Evolutionary conservation across 2,329 filamentous ascomycete species (phyloP).

Genomic region (Aspergillus pseudoviridinutans): DNA sequence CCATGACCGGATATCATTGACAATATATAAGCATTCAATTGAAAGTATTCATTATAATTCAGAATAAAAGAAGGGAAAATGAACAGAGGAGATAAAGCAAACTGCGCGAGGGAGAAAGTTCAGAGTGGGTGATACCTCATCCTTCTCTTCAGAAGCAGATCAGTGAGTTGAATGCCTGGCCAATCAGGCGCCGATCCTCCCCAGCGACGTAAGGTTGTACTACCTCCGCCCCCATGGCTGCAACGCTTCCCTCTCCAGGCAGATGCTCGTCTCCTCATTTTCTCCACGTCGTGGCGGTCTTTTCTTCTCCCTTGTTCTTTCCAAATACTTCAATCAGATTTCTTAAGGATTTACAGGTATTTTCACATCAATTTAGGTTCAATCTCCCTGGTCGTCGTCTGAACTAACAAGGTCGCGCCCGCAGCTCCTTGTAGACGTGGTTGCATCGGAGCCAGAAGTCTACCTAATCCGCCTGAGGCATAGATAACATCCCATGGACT

Average conservation of each 20-base stretch:
- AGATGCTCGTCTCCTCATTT: slow-evolving; percentile 2
- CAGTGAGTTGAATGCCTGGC: slow-evolving; percentile 15
- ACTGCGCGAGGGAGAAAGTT: slow-evolving; percentile 8
- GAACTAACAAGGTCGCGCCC: slow-evolving; percentile 10
- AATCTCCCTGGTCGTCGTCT: not conserved
- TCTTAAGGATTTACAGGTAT: slow-evolving; percentile 14
- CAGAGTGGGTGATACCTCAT: not conserved
- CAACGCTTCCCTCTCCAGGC: not conserved
- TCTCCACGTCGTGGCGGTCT: not conserved
- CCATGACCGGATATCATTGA: slow-evolving; percentile 19
- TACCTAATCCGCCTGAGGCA: slow-evolving; percentile 4
- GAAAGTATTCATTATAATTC: not conserved
- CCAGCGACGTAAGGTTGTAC: slow-evolving; percentile 13
- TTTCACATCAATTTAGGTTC: not conserved
- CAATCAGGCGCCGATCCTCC: slow-evolving; percentile 14
- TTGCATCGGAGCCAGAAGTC: slow-evolving; percentile 12
- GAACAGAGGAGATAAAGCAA: not conserved
- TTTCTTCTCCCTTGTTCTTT: not conserved
- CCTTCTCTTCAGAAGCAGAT: not conserved
- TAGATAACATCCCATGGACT: slow-evolving; percentile 54
- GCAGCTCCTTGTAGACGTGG: slow-evolving; percentile 18
- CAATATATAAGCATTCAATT: not conserved
- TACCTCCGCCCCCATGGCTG: slow-evolving; percentile 7
- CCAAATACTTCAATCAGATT: slow-evolving; percentile 2
- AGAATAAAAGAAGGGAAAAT: not conserved